phyloP scores from a whole-genome alignment of 108 stramenopile genomes.

The Nitzschia sp. region DNA sequence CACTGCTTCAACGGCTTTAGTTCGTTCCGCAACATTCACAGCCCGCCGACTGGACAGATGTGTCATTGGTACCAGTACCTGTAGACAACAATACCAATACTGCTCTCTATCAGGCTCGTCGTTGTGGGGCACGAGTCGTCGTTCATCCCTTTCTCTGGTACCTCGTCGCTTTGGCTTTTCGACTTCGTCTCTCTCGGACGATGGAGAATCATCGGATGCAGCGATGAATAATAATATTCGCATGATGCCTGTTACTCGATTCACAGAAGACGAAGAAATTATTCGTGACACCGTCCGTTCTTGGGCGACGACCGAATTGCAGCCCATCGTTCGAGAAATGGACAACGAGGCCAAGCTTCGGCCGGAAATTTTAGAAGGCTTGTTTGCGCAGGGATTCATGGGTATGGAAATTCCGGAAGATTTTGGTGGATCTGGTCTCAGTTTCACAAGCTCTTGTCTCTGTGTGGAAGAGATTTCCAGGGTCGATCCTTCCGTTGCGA shows the following conservation, averaged over 20 bases:
- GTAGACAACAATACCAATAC: too few species aligned
- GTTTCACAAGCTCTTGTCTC: conserved; percentile 88
- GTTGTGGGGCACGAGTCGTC: too few species aligned
- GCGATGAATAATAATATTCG: too few species aligned
- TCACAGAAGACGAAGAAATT: conserved; percentile 84
- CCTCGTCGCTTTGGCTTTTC: too few species aligned
- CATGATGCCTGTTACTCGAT: conserved; percentile 56
- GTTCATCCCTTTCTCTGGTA: too few species aligned
- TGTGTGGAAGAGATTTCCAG: conserved; percentile 92
- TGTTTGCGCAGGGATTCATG: conserved; percentile 94
- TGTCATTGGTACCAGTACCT: too few species aligned
- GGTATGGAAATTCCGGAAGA: conserved; percentile 87
- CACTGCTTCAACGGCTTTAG: too few species aligned
- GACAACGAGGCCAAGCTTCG: conserved; percentile 71
- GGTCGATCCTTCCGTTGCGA: conserved; percentile 90
- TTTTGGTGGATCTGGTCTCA: conserved; percentile 81
- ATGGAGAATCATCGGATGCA: too few species aligned
- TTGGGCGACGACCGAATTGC: conserved; percentile 71
- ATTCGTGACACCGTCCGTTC: conserved; percentile 54
- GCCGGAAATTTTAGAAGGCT: conserved; percentile 58
- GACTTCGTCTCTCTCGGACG: neutral
- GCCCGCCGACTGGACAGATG: too few species aligned
- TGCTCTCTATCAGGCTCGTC: too few species aligned
- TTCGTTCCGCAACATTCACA: too few species aligned
- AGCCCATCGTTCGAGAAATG: conserved; percentile 88